Percentiles rank a stretch among this genome's conserved stretches.
phyloP scores from a whole-genome alignment of 495 filamentous ascomycete species.

The Xylaria flabelliformis region DNA sequence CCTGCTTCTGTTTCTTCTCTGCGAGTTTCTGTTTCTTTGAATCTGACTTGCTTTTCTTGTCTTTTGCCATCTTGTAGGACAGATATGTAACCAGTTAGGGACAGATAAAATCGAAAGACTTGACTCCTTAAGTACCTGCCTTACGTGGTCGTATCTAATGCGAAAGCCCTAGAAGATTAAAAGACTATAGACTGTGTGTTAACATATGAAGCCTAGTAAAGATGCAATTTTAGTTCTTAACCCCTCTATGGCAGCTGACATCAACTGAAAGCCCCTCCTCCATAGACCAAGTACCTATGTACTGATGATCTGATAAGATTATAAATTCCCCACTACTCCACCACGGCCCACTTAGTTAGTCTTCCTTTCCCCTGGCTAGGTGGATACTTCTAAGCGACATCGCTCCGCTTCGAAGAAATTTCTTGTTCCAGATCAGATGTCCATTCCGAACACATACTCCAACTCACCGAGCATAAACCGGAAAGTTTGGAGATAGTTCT shows the following conservation, averaged over 20 bases:
- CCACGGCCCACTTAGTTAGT: conserved; percentile 3
- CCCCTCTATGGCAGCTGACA: conserved; percentile 23
- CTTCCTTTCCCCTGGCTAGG: background rate
- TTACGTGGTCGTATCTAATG: background rate
- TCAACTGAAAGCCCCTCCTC: conserved; percentile 20
- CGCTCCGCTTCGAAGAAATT: conserved; percentile 29
- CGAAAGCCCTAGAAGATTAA: background rate
- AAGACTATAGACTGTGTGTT: background rate
- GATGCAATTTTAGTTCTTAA: background rate
- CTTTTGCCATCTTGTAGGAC: conserved; percentile 57
- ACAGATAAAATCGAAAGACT: too few relatives aligned
- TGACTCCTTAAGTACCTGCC: background rate
- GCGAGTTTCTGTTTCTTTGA: conserved; percentile 67
- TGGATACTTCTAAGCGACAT: conserved; percentile 20
- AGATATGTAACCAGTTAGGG: too few relatives aligned
- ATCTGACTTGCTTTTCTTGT: conserved; percentile 61
- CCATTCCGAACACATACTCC: conserved; percentile 22
- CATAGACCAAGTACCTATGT: conserved; percentile 14
- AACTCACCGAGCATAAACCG: conserved; percentile 30
- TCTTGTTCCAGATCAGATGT: background rate
- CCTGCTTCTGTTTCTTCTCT: conserved; percentile 70
- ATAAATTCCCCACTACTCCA: background rate
- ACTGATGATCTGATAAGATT: conserved; percentile 33
- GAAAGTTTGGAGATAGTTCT: conserved; percentile 17
- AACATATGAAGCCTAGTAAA: background rate